These are phyloP conservation scores for Colletotrichum sp. DNA, from an alignment of 2,329 filamentous ascomycete genomes.

Conservation along the genomic window DNA sequence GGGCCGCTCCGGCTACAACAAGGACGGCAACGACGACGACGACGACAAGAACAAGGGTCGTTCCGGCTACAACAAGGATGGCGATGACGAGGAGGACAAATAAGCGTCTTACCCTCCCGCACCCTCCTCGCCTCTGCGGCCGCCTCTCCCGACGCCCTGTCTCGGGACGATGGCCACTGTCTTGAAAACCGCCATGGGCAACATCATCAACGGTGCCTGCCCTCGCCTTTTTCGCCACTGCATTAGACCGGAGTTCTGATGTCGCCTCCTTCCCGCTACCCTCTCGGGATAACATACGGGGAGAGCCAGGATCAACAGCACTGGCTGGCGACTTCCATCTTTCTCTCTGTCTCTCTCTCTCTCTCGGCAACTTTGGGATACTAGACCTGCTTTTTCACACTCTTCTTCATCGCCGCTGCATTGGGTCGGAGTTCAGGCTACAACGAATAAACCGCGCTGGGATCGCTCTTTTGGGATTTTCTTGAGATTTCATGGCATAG, in stretches of 20 bases:
- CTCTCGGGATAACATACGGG: background rate
- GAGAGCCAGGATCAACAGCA: background rate
- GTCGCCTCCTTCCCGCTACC: background rate
- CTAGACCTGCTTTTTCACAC: background rate
- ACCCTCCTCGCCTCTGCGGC: background rate
- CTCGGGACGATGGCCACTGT: background rate
- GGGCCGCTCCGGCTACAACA: conserved; percentile 48
- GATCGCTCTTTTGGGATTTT: background rate
- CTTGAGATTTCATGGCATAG: background rate
- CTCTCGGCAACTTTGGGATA: background rate
- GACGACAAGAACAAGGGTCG: conserved; percentile 45
- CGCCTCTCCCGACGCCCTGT: background rate
- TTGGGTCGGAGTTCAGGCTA: conserved; percentile 9
- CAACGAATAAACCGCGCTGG: background rate
- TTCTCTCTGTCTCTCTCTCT: background rate
- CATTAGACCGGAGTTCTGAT: conserved; percentile 19
- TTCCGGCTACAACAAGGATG: conserved; percentile 52
- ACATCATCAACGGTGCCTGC: background rate
- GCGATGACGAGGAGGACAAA: conserved; percentile 41
- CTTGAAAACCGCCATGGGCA: background rate
- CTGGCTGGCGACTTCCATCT: background rate
- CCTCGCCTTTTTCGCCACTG: background rate
- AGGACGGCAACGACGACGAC: conserved; percentile 36
- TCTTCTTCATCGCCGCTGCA: background rate
- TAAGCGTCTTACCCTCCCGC: conserved; percentile 19